Percentiles rank a stretch among this genome's conserved stretches.
phyloP scores from a whole-genome alignment of 1,139 yeast species.

The Zygoascus hellenicus region DNA sequence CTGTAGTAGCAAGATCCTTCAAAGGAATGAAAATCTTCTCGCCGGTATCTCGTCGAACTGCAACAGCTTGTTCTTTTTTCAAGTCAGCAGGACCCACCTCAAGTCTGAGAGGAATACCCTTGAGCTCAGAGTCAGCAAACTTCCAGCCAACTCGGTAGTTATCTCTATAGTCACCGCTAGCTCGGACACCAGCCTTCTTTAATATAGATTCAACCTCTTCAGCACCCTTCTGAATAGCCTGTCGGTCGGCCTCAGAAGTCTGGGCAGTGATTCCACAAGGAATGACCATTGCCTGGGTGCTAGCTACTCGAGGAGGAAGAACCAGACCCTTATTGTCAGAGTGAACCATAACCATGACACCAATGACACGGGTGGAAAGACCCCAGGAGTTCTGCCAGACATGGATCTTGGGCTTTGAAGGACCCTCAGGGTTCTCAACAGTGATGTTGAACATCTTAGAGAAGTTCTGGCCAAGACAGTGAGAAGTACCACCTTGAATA shows the following conservation, averaged over 20 bases:
- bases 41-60: conserved; percentile 90
- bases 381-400: conserved; percentile 99
- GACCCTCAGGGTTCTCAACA: conserved; percentile 83
- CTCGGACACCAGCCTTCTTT: conserved; percentile 51
- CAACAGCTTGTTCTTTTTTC: conserved; percentile 70
- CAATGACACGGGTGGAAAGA: conserved; percentile 94
- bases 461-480: conserved; percentile 95
- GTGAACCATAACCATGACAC: conserved; percentile 99
- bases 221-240: conserved; percentile 64
- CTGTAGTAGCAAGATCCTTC: conserved; percentile 55
- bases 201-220: conserved; percentile 40
- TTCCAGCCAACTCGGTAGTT: conserved; percentile 99
- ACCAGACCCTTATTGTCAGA: conserved; percentile 98
- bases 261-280: conserved; percentile 94
- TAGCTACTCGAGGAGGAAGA: conserved; percentile 95
- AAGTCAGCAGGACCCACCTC: conserved; percentile 97
- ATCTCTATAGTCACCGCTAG: conserved; percentile 80
- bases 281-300: conserved; percentile 81
- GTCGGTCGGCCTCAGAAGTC: conserved; percentile 70
- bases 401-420: conserved; percentile 72
- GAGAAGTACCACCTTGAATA: conserved; percentile 98
- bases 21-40: conserved; percentile 64
- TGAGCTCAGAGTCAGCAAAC: conserved; percentile 94
- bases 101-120: conserved; percentile 89
- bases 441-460: conserved; percentile 96